Percentiles rank a stretch among this genome's conserved stretches.
phyloP scores from a whole-genome alignment of 768 basidiomycete species.

The Neoboletus magnificus region DNA sequence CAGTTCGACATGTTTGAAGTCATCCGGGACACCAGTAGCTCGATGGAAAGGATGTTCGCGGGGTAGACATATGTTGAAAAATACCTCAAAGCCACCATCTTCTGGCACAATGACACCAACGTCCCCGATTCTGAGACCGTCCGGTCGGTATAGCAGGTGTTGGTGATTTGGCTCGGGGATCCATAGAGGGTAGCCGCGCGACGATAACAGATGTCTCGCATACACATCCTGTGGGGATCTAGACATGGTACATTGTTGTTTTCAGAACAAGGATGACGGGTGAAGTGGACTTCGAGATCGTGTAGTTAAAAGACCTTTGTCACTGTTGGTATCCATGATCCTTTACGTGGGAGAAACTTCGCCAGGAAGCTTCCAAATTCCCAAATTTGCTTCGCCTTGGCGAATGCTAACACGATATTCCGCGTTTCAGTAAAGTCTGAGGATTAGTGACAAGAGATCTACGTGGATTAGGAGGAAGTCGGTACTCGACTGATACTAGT shows the following conservation, averaged over 20 bases:
- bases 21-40: conserved; percentile 20
- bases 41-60: conserved; percentile 23
- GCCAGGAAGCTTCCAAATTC: no score
- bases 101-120: conserved; percentile 32
- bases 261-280: not conserved
- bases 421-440: no score
- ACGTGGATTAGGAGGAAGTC: no score
- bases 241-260: not conserved
- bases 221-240: conserved; percentile 16
- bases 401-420: no score
- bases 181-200: conserved; percentile 34
- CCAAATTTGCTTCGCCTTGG: no score
- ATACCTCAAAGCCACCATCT: conserved; percentile 34
- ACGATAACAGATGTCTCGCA: conserved; percentile 4
- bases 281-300: no score
- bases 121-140: conserved; percentile 35
- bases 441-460: no score
- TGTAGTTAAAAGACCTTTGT: no score
- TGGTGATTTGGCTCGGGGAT: conserved; percentile 27
- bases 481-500: no score
- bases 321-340: no score
- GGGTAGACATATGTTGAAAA: conserved; percentile 36
- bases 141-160: conserved; percentile 17
- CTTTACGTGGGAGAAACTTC: no score
- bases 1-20: conserved; percentile 23